A percentile compares a stretch with the other conserved stretches of the same genome.
phyloP scores from a whole-genome alignment of 2,329 filamentous ascomycete species.

The Sphaerulina populicola region DNA sequence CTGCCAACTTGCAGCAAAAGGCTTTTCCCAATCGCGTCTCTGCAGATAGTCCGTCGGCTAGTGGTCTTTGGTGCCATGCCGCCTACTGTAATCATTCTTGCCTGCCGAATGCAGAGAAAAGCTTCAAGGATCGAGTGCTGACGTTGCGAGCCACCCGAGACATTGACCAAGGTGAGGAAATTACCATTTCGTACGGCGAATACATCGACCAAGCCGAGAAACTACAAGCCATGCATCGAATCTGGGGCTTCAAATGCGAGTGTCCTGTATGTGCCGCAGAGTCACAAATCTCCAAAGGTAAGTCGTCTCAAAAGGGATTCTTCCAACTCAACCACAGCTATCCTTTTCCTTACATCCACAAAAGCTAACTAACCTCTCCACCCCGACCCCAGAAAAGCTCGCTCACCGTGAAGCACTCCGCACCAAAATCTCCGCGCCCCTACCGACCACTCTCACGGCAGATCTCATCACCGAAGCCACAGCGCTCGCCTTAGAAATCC shows the following conservation, averaged over 20 bases:
- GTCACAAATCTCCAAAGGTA: background rate
- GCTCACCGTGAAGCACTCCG: constrained; percentile 1
- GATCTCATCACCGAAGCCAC: background rate
- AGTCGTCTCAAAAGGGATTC: background rate
- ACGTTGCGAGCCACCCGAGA: constrained; percentile 8
- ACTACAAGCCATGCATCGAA: background rate
- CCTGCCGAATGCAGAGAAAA: constrained; percentile 12
- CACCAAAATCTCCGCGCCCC: background rate
- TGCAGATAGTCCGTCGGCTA: background rate
- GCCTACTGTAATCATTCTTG: constrained; percentile 17
- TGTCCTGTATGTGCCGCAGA: constrained; percentile 7
- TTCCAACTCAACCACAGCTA: too few relatives aligned
- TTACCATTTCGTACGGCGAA: constrained; percentile 12
- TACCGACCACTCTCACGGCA: background rate
- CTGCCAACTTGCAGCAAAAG: background rate
- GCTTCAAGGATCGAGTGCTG: constrained; percentile 11
- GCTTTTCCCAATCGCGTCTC: constrained; percentile 7
- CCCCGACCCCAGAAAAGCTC: background rate
- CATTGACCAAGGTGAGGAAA: constrained; percentile 14
- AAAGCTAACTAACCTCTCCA: background rate
- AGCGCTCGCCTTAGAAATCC: constrained; percentile 1
- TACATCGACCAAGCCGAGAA: constrained; percentile 1
- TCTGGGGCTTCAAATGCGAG: constrained; percentile 10
- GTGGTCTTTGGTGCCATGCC: constrained; percentile 8
- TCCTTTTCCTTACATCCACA: too few relatives aligned